Evolutionary conservation across 805 yeast genomes (phyloP), one percentile per base, ranked within the genome.

Genomic region (Hanseniaspora jakobsenii): DNA sequence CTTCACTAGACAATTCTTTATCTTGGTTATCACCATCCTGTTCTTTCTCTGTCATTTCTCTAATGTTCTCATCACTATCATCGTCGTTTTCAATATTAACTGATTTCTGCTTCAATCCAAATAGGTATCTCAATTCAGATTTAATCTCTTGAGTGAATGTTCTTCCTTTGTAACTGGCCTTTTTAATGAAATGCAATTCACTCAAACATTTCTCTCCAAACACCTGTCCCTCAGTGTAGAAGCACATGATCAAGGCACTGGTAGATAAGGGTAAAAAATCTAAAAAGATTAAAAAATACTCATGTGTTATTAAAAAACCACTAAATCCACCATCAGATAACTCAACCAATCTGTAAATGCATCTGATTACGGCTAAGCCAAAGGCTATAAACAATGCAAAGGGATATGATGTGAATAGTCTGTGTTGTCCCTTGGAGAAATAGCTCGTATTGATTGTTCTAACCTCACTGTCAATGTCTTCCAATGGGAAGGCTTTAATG

Each of bases 331-430:
- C 89, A 54, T 77, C 75, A 2, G 76, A 60, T 47, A 85, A 65
- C 60, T 85, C 95, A 30, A 73, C 68, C 24, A 82, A 69, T 56
- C 94, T 71, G 61, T 81, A 84, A 32, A 77, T 64, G 51, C 87
- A 80, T 55, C 95, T 71, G 23, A 73, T 64, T 50, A 72, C 77
- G 19, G 84, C 67, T 34, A 75, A 67, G 2, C 72, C 18, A 3
- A 76, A 74, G 1, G 79, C 65, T 3, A 61, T n/a, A 1, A 72
- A 53, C 14, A 77, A 55, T 0, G 66, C 70, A 8, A 65, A 18
- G 1, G 77, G 73, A 51, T 69, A 71, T 38, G 55, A 63, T 8
- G 58, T 53, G 13, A 41, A 41, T 3, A 41, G 8, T 8, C 4
- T 27, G 7, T 14, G 14, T 28, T 34, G 34, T 6, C 6, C 4